phyloP scores from a whole-genome alignment of 768 basidiomycete species.

The Xerocomellus amylosporus region DNA sequence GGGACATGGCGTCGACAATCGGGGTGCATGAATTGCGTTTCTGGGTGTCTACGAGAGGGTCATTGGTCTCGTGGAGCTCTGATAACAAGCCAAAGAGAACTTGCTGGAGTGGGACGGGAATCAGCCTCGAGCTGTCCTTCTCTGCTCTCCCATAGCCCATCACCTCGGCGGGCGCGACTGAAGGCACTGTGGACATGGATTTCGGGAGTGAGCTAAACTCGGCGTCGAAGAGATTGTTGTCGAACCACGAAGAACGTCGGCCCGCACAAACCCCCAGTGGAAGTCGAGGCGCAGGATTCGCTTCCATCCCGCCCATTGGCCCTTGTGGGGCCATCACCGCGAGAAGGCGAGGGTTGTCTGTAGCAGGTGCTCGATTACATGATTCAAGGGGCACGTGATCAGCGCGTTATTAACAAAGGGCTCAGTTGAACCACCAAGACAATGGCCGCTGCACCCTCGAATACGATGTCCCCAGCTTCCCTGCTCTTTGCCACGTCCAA shows the following conservation, averaged over 20 bases:
- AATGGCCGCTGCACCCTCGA: constrained; percentile 14
- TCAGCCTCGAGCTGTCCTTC: neutral
- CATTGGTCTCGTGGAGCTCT: neutral
- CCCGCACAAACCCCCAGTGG: no score
- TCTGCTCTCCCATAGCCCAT: neutral
- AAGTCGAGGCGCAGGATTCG: neutral
- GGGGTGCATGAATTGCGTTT: neutral
- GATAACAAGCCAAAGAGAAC: neutral
- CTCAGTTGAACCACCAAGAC: neutral
- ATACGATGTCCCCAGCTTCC: constrained; percentile 21
- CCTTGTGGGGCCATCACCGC: no score
- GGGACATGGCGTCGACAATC: neutral
- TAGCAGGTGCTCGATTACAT: no score
- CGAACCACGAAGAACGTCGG: neutral
- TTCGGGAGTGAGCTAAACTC: no score
- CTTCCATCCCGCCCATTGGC: neutral
- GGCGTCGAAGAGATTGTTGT: neutral
- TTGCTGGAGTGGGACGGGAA: neutral
- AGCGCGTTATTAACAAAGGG: neutral
- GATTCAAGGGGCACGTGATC: neutral
- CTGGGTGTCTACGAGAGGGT: neutral
- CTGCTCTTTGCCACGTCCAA: constrained; percentile 24
- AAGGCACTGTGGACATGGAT: neutral
- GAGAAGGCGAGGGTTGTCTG: no score
- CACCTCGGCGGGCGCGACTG: neutral